These are phyloP conservation scores for Meripilus lineatus DNA, from an alignment of 1,284 basidiomycete genomes.

Conservation along the genomic window DNA sequence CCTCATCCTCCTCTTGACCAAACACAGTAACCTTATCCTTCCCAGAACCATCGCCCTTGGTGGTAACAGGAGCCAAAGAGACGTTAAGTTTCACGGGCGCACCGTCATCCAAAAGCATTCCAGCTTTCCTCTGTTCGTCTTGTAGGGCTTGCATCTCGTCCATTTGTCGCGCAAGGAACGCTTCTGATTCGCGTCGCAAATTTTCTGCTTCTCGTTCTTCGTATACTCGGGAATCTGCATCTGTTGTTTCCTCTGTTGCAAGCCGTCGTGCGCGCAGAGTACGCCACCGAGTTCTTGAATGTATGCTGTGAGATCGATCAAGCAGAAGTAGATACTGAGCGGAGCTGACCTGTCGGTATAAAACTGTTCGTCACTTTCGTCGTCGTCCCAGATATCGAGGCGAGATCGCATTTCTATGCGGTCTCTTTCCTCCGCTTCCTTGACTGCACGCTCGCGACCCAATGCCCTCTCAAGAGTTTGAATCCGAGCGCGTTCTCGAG, in stretches of 20 bases:
- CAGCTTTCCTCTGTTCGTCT: constrained; percentile 82
- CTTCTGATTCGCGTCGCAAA: constrained; percentile 80
- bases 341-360: constrained; percentile 72
- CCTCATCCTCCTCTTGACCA: constrained; percentile 80
- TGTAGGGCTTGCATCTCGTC: constrained; percentile 86
- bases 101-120: constrained; percentile 85
- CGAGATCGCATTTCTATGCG: constrained; percentile 65
- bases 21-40: constrained; percentile 60
- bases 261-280: constrained; percentile 61
- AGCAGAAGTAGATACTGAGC: too few relatives aligned
- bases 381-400: constrained; percentile 85
- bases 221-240: constrained; percentile 74
- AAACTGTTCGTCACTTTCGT: constrained; percentile 83
- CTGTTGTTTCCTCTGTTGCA: constrained; percentile 70
- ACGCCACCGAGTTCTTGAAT: constrained; percentile 74
- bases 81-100: constrained; percentile 83
- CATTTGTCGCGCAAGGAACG: constrained; percentile 85
- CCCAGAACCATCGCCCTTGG: constrained; percentile 40
- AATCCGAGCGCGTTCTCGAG: constrained; percentile 73
- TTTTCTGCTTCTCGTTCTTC: constrained; percentile 84
- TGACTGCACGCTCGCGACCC: constrained; percentile 62
- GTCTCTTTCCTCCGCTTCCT: constrained; percentile 73
- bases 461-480: constrained; percentile 72
- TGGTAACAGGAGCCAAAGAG: constrained; percentile 45
- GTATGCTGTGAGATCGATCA: not conserved